Base-by-base conservation (phyloP, 1,284 basidiomycete genomes). In the Malassezia globosa region DNA sequence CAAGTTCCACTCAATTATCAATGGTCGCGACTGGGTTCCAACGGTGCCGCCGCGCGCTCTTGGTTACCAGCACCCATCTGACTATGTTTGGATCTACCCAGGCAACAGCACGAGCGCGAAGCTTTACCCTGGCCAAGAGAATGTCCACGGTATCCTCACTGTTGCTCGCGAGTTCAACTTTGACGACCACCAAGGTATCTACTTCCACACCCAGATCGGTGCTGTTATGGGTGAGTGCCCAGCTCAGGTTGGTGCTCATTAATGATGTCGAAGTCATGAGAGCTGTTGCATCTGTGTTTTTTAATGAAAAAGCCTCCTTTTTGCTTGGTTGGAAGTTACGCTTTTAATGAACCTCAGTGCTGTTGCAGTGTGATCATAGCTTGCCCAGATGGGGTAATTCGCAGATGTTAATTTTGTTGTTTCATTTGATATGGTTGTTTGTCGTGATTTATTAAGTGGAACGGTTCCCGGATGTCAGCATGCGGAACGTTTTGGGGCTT, bases 51-150 rank as follows among this genome's bases (percentile, higher is more conserved):
- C 56, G 2, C 44, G 51, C 13, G 36, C 21, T 16, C 33, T 60
- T 38, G 54, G 54, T n/a, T 64, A 54, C 52, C 56, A 58, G 43
- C 58, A 63, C 19, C 22, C 55, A 3, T 51, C 49, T 11, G 59
- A 60, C 19, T 57, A 63, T 45, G 49, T 65, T 27, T 66, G 59
- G 59, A 59, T 65, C 50, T 60, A 57, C 46, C 60, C 60, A 7
- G 51, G 45, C 25, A 59, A 61, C 48, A 37, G 43, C 26, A 55
- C 55, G 24, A 44, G 46, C 13, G 58, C 53, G 25, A 50, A 55
- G n/a, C 46, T 35, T 22, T 66, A 60, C 46, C 63, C 63, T 13
- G 64, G 64, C n/a, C 57, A 63, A 42, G 63, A 66, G 54, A 66
- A 66, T 53, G 18, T 54, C 14, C 58, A 64, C 39, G 64, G 64